These are phyloP conservation scores for Cucurbita maxima DNA, from an alignment of 306 rosid genomes.

Conservation along the genomic window DNA sequence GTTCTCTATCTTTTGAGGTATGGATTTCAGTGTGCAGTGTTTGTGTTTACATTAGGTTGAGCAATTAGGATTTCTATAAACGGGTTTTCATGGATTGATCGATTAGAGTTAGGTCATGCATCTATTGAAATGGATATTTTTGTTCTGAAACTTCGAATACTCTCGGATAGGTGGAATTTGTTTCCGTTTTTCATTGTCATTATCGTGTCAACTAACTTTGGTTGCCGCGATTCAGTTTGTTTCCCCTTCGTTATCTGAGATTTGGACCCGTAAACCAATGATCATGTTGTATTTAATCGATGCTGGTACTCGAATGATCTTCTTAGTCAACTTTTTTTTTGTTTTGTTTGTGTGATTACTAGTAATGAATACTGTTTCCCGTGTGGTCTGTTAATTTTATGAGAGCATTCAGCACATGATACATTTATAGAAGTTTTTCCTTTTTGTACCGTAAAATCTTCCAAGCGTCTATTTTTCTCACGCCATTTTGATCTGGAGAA, in stretches of 20 bases:
- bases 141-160: background rate
- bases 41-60: background rate
- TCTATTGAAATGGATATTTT: background rate
- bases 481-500: background rate
- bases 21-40: background rate
- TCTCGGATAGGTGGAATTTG: background rate
- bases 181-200: background rate
- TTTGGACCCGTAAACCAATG: background rate
- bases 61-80: background rate
- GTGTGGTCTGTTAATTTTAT: background rate
- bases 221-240: background rate
- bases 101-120: background rate
- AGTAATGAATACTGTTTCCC: background rate
- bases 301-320: background rate
- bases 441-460: background rate
- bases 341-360: background rate
- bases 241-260: background rate
- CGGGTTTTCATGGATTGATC: background rate
- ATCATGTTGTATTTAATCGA: background rate
- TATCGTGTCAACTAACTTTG: background rate
- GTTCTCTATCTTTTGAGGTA: background rate
- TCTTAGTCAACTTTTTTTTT: background rate
- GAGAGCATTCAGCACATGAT: background rate
- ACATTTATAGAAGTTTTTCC: background rate
- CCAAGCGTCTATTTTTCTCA: background rate